Evolutionary conservation across 768 basidiomycete species (phyloP), one percentile per base, ranked within the genome.

Genomic region (Boletales sp.): DNA sequence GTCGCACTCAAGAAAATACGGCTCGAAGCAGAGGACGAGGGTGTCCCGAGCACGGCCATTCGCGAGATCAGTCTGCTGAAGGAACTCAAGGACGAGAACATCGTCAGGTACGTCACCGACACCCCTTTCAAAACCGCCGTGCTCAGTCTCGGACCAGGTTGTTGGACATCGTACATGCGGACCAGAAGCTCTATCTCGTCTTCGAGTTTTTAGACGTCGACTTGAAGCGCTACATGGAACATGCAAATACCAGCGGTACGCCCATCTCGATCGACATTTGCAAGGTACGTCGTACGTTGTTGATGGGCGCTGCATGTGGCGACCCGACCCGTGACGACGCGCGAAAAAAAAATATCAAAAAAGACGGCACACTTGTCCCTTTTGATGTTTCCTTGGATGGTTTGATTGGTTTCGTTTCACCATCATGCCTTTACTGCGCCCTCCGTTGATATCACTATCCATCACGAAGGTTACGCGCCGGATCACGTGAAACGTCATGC

Each of bases 1-100:
- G 96, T 99, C 44, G 96, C 96, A 19, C 76, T 98, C 57, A 99
- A 99, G 83, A 99, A 99, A 79, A 98, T 99, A 66, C 76, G 96
- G 36, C 82, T 99, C 25, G 96, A 98, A 67, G 93, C 94, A 15
- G 96, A 98, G 70, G 96, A 99, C 64, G 96, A 99, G 69, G 96
- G 96, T 41, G 96, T 99, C 18, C 96, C 96, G 9, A 91, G 88
- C 56, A 99, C 96, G 5, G 94, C 95, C 48, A 99, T 99, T 63
- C 83, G 96, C 45, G 96, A 99, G 75, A 99, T 99, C 70, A 93
- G 90, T 72, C 71, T 99, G 54, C 72, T 99, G 59, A 99, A 98
- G 70, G 96, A 99, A 67, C 79, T 99, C 61, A 91, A 90, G 68
- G 90, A 98, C 67, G 90, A 93, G 33, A 91, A 97, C 66, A 91